Conservation (phyloP, 345 rosid species). For the Nephelium lappaceum region DNA sequence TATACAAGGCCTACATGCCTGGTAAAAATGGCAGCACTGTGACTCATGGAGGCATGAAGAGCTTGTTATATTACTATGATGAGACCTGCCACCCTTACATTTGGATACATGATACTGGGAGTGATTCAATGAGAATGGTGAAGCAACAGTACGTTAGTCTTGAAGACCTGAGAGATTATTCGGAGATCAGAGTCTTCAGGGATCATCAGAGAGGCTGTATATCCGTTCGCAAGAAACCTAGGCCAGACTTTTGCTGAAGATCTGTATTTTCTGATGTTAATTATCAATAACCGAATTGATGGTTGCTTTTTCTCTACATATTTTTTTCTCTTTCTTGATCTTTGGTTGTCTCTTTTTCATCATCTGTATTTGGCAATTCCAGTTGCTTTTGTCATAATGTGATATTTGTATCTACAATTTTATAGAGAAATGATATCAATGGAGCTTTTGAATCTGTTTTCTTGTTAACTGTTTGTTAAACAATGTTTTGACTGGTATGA, state of each 20-base stretch:
- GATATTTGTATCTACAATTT: not conserved
- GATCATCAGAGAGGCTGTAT: constrained; percentile 78
- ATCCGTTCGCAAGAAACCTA: constrained; percentile 71
- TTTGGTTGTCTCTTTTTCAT: not conserved
- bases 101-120: constrained; percentile 78
- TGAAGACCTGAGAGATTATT: constrained; percentile 76
- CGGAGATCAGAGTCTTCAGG: constrained; percentile 74
- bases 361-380: not conserved
- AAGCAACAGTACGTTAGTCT: constrained; percentile 90
- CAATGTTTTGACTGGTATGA: too few relatives aligned
- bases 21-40: constrained; percentile 23
- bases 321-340: not conserved
- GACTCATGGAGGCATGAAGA: constrained; percentile 45
- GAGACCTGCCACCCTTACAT: constrained; percentile 81
- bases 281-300: not conserved
- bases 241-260: constrained; percentile 68
- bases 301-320: not conserved
- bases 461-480: not conserved
- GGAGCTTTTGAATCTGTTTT: not conserved
- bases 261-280: not conserved
- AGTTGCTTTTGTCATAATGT: constrained; percentile 8
- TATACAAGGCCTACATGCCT: constrained; percentile 75
- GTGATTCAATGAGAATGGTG: constrained; percentile 76
- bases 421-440: constrained; percentile 10
- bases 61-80: constrained; percentile 68